Evolutionary conservation across 306 rosid species (phyloP).

Genomic region (Phaseolus lunatus): DNA sequence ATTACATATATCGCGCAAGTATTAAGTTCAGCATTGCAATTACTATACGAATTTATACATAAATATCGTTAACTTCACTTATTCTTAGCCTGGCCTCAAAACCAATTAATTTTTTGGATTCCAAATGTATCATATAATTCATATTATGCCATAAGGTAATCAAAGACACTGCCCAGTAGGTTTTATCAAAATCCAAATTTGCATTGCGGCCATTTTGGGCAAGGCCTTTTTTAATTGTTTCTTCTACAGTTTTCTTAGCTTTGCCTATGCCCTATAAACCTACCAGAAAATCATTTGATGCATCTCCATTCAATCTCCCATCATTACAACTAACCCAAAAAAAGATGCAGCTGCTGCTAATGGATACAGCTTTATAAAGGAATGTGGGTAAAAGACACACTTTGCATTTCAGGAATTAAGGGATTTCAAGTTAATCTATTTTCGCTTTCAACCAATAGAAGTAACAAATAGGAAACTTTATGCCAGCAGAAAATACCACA

Average conservation of each 20-base stretch:
- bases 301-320: no score
- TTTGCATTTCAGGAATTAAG: constrained; percentile 11
- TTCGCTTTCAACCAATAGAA: neutral
- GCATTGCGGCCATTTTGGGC: no score
- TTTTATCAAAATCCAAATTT: no score
- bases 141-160: constrained; percentile 7
- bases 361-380: neutral
- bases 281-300: neutral
- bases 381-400: neutral
- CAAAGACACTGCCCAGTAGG: neutral
- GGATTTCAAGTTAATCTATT: constrained; percentile 13
- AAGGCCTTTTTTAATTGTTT: neutral
- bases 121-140: neutral
- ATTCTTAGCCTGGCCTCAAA: constrained; percentile 26
- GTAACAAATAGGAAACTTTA: neutral
- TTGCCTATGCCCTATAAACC: neutral
- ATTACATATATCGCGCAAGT: constrained; percentile 21
- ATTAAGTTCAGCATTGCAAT: constrained; percentile 9
- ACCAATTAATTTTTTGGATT: neutral
- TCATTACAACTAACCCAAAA: neutral
- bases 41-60: neutral
- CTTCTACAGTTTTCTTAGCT: neutral
- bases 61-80: constrained; percentile 7
- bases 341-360: neutral
- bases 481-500: neutral